Base-by-base conservation (phyloP, 371 early-diverging fungal genomes). In the Circinella umbellata region DNA sequence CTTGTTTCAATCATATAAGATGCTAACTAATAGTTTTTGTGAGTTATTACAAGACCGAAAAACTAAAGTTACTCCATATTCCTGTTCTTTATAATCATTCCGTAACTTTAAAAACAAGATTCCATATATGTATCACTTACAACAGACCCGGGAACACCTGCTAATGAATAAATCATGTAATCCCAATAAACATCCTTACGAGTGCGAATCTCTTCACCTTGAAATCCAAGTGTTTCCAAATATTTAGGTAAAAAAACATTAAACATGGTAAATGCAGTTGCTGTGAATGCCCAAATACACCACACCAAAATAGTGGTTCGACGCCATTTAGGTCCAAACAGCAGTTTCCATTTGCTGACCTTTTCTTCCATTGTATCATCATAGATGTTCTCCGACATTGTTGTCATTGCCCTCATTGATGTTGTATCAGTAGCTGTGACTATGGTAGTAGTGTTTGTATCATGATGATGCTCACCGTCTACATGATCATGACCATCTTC, bases 221-320 rank as follows among this genome's bases (percentile, higher is more conserved):
- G 73, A 35, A 80, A 80, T 7, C 82, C 81, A 60, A 86, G 85
- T 17, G 84, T 81, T 66, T 92, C 90, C 35, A 94, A 79, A 60
- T 89, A 90, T 68, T 93, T 91, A 14, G 93, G 93, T 14, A 93
- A 71, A 69, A 93, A 94, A 15, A 92, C 93, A 73, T 93, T 94
- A 75, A 94, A 94, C 84, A 93, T 93, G n/a, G 92, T 93, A 73
- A 89, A 95, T 0, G 92, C 93, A 69, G 92, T 73, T 0, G 94
- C 86, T 1, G 93, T 90, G 36, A 94, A 74, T 1, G 88, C 84
- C 96, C 96, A 94, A 47, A 94, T 92, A n/a, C 77, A 55, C 91
- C 93, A 93, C 10, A 94, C 84, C 51, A 94, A 71, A 0, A 91
- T 38, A 3, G 94, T 92, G 4, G 92, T 92, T 35, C 76, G 42